These are phyloP conservation scores for Komagataella phaffii DNA, from an alignment of 805 yeast species.

Conservation along the genomic window DNA sequence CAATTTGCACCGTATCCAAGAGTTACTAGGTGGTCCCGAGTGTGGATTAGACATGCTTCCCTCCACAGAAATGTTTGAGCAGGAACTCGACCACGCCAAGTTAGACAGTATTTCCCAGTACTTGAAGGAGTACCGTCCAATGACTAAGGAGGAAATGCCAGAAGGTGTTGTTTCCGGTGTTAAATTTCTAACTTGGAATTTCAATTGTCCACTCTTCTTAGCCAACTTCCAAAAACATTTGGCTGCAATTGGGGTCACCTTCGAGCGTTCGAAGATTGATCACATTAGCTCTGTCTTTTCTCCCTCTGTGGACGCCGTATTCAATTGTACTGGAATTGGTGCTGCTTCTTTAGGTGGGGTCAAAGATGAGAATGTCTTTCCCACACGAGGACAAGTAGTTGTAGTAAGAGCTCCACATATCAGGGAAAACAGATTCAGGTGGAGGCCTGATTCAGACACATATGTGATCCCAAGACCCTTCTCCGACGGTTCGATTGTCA, in stretches of 20 bases:
- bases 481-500: conserved; percentile 49
- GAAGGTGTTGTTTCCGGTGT: conserved; percentile 44
- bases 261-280: conserved; percentile 28
- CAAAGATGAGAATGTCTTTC: conserved; percentile 44
- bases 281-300: conserved; percentile 44
- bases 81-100: conserved; percentile 29
- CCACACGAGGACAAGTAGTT: conserved; percentile 73
- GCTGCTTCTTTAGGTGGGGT: conserved; percentile 55
- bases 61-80: conserved; percentile 51
- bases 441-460: conserved; percentile 52
- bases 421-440: conserved; percentile 39
- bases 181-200: conserved; percentile 47
- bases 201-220: conserved; percentile 57
- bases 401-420: conserved; percentile 61
- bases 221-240: conserved; percentile 31
- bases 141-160: conserved; percentile 29
- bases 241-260: conserved; percentile 33
- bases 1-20: conserved; percentile 28
- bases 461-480: conserved; percentile 64
- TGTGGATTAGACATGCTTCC: conserved; percentile 41
- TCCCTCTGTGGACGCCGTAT: conserved; percentile 30
- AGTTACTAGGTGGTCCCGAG: conserved; percentile 29
- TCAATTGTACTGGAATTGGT: conserved; percentile 72
- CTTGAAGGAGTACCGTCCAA: conserved; percentile 28
- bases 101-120: conserved; percentile 33